These are phyloP conservation scores for Fusarium vanettenii DNA, from an alignment of 2,329 filamentous ascomycete species.

Conservation along the genomic window DNA sequence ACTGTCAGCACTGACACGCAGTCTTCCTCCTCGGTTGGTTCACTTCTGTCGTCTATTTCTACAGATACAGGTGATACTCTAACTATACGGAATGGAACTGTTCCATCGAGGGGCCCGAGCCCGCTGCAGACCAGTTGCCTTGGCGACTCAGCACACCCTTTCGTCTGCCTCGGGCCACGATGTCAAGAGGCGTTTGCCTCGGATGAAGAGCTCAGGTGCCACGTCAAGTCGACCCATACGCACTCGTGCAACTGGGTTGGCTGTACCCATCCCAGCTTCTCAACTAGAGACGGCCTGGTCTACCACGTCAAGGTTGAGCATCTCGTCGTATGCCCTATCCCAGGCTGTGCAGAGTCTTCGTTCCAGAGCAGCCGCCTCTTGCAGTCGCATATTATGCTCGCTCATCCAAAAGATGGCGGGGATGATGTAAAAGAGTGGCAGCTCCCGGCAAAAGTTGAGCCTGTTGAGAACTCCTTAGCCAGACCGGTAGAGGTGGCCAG, in stretches of 20 bases:
- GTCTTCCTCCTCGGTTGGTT: slow-evolving; percentile 45
- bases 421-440: slow-evolving; percentile 43
- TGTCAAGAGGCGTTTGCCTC: slow-evolving; percentile 42
- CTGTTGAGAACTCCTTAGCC: not conserved
- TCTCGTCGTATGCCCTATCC: slow-evolving; percentile 54
- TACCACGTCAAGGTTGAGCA: slow-evolving; percentile 59
- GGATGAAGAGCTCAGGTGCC: slow-evolving; percentile 38
- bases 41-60: slow-evolving; percentile 45
- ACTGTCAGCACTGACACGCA: slow-evolving; percentile 42
- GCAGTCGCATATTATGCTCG: slow-evolving; percentile 51
- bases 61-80: slow-evolving; percentile 43
- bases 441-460: slow-evolving; percentile 23
- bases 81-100: slow-evolving; percentile 12
- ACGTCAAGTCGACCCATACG: slow-evolving; percentile 44
- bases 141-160: slow-evolving; percentile 25
- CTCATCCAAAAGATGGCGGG: slow-evolving; percentile 44
- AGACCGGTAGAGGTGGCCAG: not conserved
- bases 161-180: slow-evolving; percentile 44
- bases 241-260: slow-evolving; percentile 55
- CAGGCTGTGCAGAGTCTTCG: slow-evolving; percentile 51
- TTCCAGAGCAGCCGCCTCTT: slow-evolving; percentile 51
- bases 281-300: slow-evolving; percentile 51
- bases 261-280: slow-evolving; percentile 51
- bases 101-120: slow-evolving; percentile 40
- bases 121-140: slow-evolving; percentile 31